Evolutionary conservation across 2,329 filamentous ascomycete species (phyloP).

Genomic region (Onygenales sp.): DNA sequence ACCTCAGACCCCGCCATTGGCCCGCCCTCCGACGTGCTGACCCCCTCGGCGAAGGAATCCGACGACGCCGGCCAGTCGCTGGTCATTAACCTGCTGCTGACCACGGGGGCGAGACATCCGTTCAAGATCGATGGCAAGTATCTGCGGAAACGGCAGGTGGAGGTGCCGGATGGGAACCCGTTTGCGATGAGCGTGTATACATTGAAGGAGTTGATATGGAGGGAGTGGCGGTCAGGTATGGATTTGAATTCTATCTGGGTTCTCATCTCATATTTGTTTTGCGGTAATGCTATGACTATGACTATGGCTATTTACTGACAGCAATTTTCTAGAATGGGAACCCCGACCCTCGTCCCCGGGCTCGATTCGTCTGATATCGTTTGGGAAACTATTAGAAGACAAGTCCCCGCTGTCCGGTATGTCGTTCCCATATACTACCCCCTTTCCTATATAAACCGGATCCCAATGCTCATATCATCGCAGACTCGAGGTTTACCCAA

Average conservation of each 20-base stretch:
- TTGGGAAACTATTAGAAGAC: slow-evolving; percentile 83
- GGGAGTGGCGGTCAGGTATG: slow-evolving; percentile 74
- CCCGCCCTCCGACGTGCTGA: background rate
- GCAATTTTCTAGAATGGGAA: slow-evolving; percentile 60
- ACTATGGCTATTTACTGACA: background rate
- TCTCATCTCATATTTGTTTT: background rate
- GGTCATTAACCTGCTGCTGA: slow-evolving; percentile 70
- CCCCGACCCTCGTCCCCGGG: slow-evolving; percentile 74
- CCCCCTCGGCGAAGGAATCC: slow-evolving; percentile 18
- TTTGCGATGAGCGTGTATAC: slow-evolving; percentile 90
- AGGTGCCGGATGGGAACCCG: slow-evolving; percentile 67
- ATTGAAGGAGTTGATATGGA: slow-evolving; percentile 83
- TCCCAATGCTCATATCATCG: slow-evolving; percentile 1
- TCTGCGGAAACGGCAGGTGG: slow-evolving; percentile 68
- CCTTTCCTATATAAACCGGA: background rate
- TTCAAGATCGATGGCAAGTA: slow-evolving; percentile 87
- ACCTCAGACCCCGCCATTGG: background rate
- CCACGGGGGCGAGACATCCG: slow-evolving; percentile 72
- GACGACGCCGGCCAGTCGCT: slow-evolving; percentile 29
- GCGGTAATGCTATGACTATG: background rate
- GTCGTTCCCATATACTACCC: slow-evolving; percentile 19
- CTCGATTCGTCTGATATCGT: slow-evolving; percentile 83
- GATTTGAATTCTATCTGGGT: slow-evolving; percentile 1
- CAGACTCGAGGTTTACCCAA: slow-evolving; percentile 70
- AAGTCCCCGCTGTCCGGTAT: slow-evolving; percentile 76